Evolutionary conservation across 2,329 filamentous ascomycete genomes (phyloP), one percentile per base, ranked within the genome.

Genomic region (Emergomyces orientalis): DNA sequence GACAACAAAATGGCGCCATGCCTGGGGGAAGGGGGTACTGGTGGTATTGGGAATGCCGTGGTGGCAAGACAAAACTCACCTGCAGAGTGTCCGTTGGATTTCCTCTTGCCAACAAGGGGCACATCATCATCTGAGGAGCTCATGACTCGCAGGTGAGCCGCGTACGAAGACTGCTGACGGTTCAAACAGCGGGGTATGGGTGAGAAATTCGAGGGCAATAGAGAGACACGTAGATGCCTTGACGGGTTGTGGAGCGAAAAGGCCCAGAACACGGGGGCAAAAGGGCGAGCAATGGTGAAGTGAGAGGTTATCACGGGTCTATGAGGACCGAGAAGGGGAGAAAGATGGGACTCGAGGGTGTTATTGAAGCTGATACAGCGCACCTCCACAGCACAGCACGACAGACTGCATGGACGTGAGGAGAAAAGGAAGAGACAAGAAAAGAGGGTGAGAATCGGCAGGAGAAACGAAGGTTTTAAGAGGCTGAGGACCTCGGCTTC

Each of bases 41-140:
- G 57, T 47, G 27, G 25, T 19, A 11, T 7, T 5, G 25, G 49
- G 49, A n/a, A 11, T 19, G 14, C 17, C 30, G n/a, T 25, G 30
- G 6, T 7, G 49, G 63, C 3, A 58, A 59, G 66, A 64, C 63
- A 59, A 41, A 66, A 84, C 89, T 84, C 79, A 93, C 90, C 78
- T 75, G 76, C 75, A 68, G 76, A 76, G 70, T 84, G 81, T 64
- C 86, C 86, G 77, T 89, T 89, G 66, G 81, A 72, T 75, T 72
- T 75, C 63, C 81, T 84, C 66, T 72, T 73, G 60, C 74, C 77
- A 67, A 88, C 84, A 69, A 96, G 84, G 76, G 91, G 91, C 79
- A 83, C 84, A 75, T 95, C 90, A 73, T 95, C 91, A 71, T 93
- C 90, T 37, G 90, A 94, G 19, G 83, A 84, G 69, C 81, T 83